phyloP scores from a whole-genome alignment of 768 basidiomycete genomes.

The Hydnomerulius pinastri region DNA sequence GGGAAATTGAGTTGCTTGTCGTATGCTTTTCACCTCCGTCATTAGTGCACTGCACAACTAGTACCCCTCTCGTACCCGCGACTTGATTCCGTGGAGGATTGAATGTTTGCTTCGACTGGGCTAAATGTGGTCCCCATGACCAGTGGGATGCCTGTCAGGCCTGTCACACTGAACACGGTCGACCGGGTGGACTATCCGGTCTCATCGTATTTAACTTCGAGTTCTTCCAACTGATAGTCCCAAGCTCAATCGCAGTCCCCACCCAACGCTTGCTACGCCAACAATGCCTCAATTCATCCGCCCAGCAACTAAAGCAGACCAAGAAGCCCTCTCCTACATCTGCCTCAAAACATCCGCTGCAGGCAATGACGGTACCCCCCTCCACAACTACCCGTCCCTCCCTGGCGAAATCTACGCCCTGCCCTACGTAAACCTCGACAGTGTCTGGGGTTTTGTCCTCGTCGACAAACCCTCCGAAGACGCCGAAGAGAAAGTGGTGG shows the following conservation, averaged over 20 bases:
- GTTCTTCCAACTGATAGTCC: background rate
- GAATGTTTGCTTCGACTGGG: background rate
- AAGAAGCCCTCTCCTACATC: slow-evolving; percentile 60
- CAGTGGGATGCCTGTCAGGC: background rate
- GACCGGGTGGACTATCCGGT: background rate
- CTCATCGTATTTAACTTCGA: background rate
- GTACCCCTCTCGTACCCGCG: too few relatives aligned
- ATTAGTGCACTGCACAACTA: too few relatives aligned
- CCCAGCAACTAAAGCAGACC: slow-evolving; percentile 54
- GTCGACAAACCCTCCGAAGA: slow-evolving; percentile 46
- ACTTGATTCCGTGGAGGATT: too few relatives aligned
- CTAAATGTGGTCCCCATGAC: background rate
- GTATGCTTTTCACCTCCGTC: too few relatives aligned
- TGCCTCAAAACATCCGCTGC: slow-evolving; percentile 77
- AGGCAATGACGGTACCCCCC: slow-evolving; percentile 61
- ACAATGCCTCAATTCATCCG: slow-evolving; percentile 52
- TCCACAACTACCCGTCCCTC: slow-evolving; percentile 64
- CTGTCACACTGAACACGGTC: background rate
- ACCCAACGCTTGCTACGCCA: background rate
- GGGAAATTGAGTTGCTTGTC: too few relatives aligned
- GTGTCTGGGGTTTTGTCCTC: slow-evolving; percentile 74
- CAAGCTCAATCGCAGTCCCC: slow-evolving; percentile 1
- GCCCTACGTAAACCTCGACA: slow-evolving; percentile 68
- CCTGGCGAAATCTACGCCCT: slow-evolving; percentile 74
- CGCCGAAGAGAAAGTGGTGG: slow-evolving; percentile 52